Conservation (phyloP, 352 stramenopile species). For the Halophytophthora polymorphica region DNA sequence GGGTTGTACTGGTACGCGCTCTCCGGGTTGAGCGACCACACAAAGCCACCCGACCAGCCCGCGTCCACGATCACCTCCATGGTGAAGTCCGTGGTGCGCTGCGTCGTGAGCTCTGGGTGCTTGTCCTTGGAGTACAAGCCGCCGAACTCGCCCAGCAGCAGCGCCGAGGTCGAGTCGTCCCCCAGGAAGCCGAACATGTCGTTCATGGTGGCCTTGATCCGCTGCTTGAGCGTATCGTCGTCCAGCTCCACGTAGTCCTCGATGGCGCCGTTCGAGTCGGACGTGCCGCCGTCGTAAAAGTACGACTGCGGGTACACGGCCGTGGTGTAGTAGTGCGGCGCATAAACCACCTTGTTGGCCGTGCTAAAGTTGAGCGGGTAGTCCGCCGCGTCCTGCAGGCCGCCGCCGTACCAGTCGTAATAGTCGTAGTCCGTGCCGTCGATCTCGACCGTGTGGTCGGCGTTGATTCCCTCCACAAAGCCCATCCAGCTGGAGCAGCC, state of each 20-base stretch:
- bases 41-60: constrained; percentile 48
- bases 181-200: constrained; percentile 73
- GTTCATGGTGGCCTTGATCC: constrained; percentile 51
- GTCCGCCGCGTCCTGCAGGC: constrained; percentile 38
- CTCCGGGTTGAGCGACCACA: constrained; percentile 65
- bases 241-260: constrained; percentile 51
- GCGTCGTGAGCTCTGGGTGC: constrained; percentile 42
- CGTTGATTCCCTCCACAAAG: constrained; percentile 68
- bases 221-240: constrained; percentile 37
- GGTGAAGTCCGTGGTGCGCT: constrained; percentile 43
- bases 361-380: constrained; percentile 43
- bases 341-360: constrained; percentile 71
- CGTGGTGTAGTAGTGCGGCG: constrained; percentile 72
- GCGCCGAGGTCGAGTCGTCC: constrained; percentile 39
- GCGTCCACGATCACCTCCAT: constrained; percentile 43
- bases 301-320: constrained; percentile 59
- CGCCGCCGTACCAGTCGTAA: constrained; percentile 68
- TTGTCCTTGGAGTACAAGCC: constrained; percentile 51
- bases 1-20: constrained; percentile 58
- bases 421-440: constrained; percentile 47
- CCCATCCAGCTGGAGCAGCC: constrained; percentile 64
- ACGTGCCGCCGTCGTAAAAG: constrained; percentile 46
- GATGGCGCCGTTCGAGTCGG: constrained; percentile 26
- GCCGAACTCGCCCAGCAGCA: constrained; percentile 60
- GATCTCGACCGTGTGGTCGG: constrained; percentile 38